These are phyloP conservation scores for Mycena galopus DNA, from an alignment of 768 basidiomycete species.

Conservation along the genomic window DNA sequence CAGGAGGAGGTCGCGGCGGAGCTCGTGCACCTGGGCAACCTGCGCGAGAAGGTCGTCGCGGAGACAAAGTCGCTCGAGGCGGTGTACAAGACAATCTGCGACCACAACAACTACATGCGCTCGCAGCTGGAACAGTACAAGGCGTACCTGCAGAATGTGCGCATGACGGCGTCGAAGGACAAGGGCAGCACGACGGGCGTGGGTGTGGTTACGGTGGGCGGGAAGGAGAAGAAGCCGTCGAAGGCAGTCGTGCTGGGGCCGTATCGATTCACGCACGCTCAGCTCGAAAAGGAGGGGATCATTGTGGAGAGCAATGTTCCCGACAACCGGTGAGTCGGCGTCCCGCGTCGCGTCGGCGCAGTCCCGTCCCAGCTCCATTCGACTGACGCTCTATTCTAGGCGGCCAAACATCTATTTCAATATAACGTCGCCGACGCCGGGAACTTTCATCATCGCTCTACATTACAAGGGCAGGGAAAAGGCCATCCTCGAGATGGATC, in stretches of 20 bases:
- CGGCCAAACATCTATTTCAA: constrained; percentile 99
- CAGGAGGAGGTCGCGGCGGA: constrained; percentile 97
- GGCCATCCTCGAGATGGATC: constrained; percentile 99
- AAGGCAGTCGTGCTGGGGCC: constrained; percentile 93
- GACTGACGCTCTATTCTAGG: constrained; percentile 52
- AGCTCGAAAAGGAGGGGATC: constrained; percentile 98
- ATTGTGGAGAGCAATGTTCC: constrained; percentile 99
- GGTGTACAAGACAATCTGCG: constrained; percentile 99
- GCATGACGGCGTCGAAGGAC: constrained; percentile 89
- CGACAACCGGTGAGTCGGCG: constrained; percentile 91
- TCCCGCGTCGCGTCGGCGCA: constrained; percentile 16
- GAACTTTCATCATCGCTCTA: constrained; percentile 98
- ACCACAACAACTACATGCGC: constrained; percentile 98
- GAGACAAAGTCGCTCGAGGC: constrained; percentile 95
- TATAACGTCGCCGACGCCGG: constrained; percentile 96
- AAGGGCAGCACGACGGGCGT: constrained; percentile 90
- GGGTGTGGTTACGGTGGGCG: constrained; percentile 95
- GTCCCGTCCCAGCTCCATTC: constrained; percentile 22
- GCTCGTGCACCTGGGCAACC: constrained; percentile 94
- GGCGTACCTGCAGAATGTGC: constrained; percentile 97
- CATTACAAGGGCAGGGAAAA: constrained; percentile 99
- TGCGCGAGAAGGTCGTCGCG: constrained; percentile 93
- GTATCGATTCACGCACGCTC: constrained; percentile 97
- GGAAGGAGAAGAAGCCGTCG: constrained; percentile 94
- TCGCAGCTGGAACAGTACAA: constrained; percentile 99